Evolutionary conservation across 1,139 yeast genomes (phyloP), one percentile per base, ranked within the genome.

Genomic region (Pichia sp.): DNA sequence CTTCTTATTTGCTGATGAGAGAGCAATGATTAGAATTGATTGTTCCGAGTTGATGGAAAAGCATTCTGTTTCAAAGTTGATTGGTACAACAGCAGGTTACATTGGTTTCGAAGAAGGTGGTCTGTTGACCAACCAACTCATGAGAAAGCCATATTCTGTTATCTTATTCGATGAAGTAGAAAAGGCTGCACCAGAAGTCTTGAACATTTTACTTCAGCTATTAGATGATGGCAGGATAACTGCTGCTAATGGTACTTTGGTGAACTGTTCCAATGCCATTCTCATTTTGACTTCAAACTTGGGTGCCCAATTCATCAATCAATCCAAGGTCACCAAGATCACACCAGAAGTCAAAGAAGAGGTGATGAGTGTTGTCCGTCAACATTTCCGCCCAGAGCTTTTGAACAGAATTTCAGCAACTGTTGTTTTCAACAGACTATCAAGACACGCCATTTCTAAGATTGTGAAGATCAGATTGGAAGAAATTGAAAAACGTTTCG

Each of bases 81-180:
- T 93, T 58, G 99, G 99, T 73, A 95, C 99, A 33, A 96, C 99
- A 5, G 97, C 99, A 1, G 99, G 99, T 65, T 95, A 93, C 68
- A 89, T 93, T 64, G 99, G 99, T 46, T 93, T 89, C 69, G 98
- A 92, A 71, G 97, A 93, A 71, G 98, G 99, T 70, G 99, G 99
- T 63, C 83, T 92, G 63, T 79, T 93, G 63, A 93, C 99, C 2
- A 96, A 93, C 67, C 96, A 95, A 58, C 78, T 93, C 59, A 79
- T 90, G 58, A 83, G 97, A 69, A 85, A 87, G 60, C 99, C 99
- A 53, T 95, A 93, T 75, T 88, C 98, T 5, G 99, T 95, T 31
- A 81, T 93, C 34, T 77, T 93, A 61, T 93, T 93, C 67, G 99
- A 93, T 74, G 99, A 93, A 73, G 96, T 93, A 56, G 99, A 93